phyloP scores from a whole-genome alignment of 176 grass and related monocot species.

The Bonia amplexicaulis region DNA sequence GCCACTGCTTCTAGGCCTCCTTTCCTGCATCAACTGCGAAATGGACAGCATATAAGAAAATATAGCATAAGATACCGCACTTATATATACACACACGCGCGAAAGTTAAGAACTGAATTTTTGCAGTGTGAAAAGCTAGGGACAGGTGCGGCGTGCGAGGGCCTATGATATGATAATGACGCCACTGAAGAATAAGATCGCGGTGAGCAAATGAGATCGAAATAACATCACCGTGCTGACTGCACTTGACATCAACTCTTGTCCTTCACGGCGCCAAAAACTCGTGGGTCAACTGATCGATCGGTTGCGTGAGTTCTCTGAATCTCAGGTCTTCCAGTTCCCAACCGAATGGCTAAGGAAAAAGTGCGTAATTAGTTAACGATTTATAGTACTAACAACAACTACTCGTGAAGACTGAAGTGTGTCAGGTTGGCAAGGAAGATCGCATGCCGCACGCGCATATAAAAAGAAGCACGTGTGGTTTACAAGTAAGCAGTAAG shows the following conservation, averaged over 20 bases:
- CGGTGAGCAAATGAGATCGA: constrained; percentile 23
- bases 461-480: constrained; percentile 1
- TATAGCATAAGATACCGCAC: not conserved
- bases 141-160: not conserved
- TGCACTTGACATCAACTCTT: constrained; percentile 20
- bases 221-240: constrained; percentile 24
- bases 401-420: not conserved
- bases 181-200: constrained; percentile 13
- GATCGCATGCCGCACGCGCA: not conserved
- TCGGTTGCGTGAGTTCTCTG: not conserved
- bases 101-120: not conserved
- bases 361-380: not conserved
- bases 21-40: constrained; percentile 9
- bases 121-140: not conserved
- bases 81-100: not conserved
- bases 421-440: not conserved
- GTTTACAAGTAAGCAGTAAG: not conserved
- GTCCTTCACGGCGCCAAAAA: not conserved
- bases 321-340: not conserved
- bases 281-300: constrained; percentile 12
- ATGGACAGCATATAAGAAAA: not conserved
- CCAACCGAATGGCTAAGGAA: constrained; percentile 12
- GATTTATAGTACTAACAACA: not conserved
- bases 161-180: not conserved
- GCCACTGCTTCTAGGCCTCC: not conserved